Evolutionary conservation across 257 asterid genomes (phyloP), one percentile per base, ranked within the genome.

Genomic region (Eucommia ulmoides): DNA sequence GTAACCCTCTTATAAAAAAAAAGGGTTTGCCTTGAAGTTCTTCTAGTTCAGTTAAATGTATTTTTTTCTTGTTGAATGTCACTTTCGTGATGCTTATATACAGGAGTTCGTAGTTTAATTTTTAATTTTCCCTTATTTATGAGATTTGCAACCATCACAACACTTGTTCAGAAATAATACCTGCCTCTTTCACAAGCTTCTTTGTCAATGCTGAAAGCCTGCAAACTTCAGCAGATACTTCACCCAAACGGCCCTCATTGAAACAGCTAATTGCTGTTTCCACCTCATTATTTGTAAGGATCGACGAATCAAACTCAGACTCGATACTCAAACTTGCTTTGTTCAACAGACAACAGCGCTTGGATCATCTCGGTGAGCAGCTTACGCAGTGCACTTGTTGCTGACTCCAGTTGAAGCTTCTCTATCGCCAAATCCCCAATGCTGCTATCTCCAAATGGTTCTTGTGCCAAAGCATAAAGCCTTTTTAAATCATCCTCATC

Each of bases 351-450:
- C 63, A 81, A 41, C 62, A 88, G 88, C 58, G 74, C 78, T 22
- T 74, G 66, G 41, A 89, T 88, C 80, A 88, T 67, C 49, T 78
- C 93, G 1, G 83, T 63, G 49, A 88, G 76, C n/a, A 88, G 76
- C 49, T 73, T 77, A 29, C 64, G 73, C 20, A 88, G 77, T 0
- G 93, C 93, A 54, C 64, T 56, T 1, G 76, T 79, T 16, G 95
- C 88, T 46, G 69, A 76, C 67, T 80, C 87, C 16, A 82, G 8
- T 50, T 80, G 81, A 41, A 84, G 92, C 50, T 78, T 74, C 74
- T 82, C 95, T 15, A 71, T 74, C 38, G 83, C 86, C 20, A 74
- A 73, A 26, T 78, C 88, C 22, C 83, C 94, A 20, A 64, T 61
- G 22, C 76, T 74, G 68, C 48, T 74, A 17, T 58, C 85, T 9